Conservation (phyloP, 306 rosid species). For the Quercus berberidifolia region DNA sequence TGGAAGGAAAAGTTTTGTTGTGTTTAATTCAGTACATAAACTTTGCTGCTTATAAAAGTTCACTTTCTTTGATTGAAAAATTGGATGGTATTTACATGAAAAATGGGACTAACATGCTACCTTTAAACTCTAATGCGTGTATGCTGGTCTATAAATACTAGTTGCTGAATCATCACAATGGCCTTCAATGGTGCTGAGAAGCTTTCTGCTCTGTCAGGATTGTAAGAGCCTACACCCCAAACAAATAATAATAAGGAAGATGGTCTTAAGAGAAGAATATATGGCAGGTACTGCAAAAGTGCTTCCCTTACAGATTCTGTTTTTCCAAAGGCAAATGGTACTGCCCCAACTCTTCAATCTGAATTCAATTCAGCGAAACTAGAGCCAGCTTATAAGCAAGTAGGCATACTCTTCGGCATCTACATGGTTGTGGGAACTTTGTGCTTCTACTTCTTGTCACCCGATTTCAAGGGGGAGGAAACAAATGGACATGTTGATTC, state of each 20-base stretch:
- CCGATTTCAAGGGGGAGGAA: background rate
- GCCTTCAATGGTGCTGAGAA: conserved; percentile 31
- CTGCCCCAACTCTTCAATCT: background rate
- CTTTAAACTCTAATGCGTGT: background rate
- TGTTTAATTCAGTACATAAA: no score
- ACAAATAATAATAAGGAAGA: background rate
- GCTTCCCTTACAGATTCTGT: conserved; percentile 40
- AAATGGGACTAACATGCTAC: background rate
- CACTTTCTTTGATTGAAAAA: no score
- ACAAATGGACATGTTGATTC: background rate
- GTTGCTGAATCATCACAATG: conserved; percentile 39
- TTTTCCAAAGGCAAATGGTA: background rate
- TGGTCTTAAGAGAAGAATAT: conserved; percentile 33
- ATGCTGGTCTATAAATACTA: background rate
- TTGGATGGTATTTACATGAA: no score
- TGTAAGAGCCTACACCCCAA: conserved; percentile 16
- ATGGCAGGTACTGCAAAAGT: conserved; percentile 39
- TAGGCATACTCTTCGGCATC: background rate
- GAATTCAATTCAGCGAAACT: background rate
- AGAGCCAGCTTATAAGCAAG: background rate
- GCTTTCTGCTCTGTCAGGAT: conserved; percentile 37
- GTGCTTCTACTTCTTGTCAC: background rate
- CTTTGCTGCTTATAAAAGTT: no score
- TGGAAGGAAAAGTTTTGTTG: no score
- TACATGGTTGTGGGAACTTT: background rate